Percentiles rank a stretch among this genome's conserved stretches.
These are phyloP conservation scores for Patellaria atrata DNA, from an alignment of 495 filamentous ascomycete genomes.

Conservation along the genomic window DNA sequence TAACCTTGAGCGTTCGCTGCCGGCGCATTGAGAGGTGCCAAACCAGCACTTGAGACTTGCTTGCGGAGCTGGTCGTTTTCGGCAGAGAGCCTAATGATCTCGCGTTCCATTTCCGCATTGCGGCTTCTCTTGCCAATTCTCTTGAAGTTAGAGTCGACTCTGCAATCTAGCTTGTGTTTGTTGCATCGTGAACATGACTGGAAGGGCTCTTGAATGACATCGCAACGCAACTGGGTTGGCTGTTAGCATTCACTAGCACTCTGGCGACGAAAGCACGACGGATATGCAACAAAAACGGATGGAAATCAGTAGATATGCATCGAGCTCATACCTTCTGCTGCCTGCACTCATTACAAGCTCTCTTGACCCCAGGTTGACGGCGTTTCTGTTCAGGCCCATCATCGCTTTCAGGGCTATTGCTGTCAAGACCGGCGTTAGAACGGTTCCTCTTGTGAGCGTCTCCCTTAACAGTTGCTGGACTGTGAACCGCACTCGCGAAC, in stretches of 20 bases:
- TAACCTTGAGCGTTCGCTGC: slow-evolving; percentile 6
- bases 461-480: no score
- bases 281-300: slow-evolving; percentile 8
- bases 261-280: background rate
- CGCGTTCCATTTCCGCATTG: slow-evolving; percentile 81
- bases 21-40: slow-evolving; percentile 12
- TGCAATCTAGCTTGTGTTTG: slow-evolving; percentile 74
- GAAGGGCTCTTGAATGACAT: slow-evolving; percentile 79
- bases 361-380: no score
- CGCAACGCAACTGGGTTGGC: slow-evolving; percentile 59
- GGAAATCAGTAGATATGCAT: slow-evolving; percentile 1
- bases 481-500: no score
- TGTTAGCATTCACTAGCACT: background rate
- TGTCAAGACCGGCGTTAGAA: no score
- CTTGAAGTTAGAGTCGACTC: slow-evolving; percentile 90
- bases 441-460: no score
- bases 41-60: slow-evolving; percentile 30
- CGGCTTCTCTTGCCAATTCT: slow-evolving; percentile 79
- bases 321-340: slow-evolving; percentile 66
- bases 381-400: no score
- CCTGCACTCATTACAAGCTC: slow-evolving; percentile 90
- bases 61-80: no score
- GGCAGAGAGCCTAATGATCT: slow-evolving; percentile 47
- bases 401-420: no score
- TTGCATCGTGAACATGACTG: slow-evolving; percentile 68